phyloP scores from a whole-genome alignment of 2,329 filamentous ascomycete genomes.

The Fusarium newnesense region DNA sequence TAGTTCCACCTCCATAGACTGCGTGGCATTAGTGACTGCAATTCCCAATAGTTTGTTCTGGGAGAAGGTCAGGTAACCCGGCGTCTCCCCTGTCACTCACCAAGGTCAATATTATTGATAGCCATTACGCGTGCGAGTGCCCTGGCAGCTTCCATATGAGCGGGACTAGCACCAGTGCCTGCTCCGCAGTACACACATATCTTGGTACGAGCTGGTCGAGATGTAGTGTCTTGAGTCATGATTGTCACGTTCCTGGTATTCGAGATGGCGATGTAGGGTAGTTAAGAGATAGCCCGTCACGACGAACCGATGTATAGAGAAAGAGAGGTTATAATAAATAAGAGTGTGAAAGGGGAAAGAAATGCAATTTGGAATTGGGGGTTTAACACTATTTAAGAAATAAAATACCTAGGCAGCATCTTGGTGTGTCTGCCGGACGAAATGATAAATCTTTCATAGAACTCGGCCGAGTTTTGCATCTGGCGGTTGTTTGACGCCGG shows the following conservation, averaged over 20 bases:
- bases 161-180: conserved; percentile 75
- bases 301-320: too few species aligned
- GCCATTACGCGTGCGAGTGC: conserved; percentile 79
- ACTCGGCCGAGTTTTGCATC: too few species aligned
- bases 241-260: conserved; percentile 36
- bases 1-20: conserved; percentile 95
- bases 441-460: too few species aligned
- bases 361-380: too few species aligned
- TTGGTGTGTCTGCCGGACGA: too few species aligned
- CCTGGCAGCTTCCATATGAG: conserved; percentile 81
- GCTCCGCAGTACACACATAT: conserved; percentile 97
- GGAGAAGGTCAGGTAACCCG: too few species aligned
- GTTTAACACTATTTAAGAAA: too few species aligned
- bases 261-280: conserved; percentile 22
- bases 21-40: neutral
- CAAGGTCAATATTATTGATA: conserved; percentile 78
- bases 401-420: too few species aligned
- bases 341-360: neutral
- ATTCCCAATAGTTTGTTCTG: too few species aligned
- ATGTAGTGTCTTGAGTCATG: conserved; percentile 33
- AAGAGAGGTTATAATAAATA: too few species aligned
- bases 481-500: too few species aligned
- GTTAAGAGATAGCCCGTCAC: too few species aligned
- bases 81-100: conserved; percentile 44
- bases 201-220: conserved; percentile 61